These are phyloP conservation scores for Kalmusia sp. DNA, from an alignment of 2,329 filamentous ascomycete species.

Conservation along the genomic window DNA sequence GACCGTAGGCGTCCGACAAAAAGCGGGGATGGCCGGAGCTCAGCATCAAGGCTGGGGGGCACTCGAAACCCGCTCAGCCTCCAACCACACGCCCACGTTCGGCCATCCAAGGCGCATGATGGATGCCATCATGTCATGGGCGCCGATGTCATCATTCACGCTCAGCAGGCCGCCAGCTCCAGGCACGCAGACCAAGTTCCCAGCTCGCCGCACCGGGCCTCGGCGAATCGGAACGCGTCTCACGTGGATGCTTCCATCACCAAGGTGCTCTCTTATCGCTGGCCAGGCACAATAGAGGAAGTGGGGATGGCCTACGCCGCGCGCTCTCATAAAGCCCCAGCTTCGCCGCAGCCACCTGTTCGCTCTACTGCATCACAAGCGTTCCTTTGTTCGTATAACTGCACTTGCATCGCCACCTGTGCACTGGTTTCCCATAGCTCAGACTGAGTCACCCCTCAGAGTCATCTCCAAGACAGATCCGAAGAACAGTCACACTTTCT, in stretches of 20 bases:
- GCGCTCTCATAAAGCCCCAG: slow-evolving; percentile 14
- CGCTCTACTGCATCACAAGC: slow-evolving; percentile 22
- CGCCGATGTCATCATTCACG: slow-evolving; percentile 16
- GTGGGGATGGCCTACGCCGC: slow-evolving; percentile 9
- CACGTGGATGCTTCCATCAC: slow-evolving; percentile 31
- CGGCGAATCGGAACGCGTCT: slow-evolving; percentile 38
- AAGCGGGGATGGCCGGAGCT: slow-evolving; percentile 30
- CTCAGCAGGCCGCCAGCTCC: slow-evolving; percentile 6
- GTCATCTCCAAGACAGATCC: slow-evolving; percentile 43
- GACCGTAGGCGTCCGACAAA: slow-evolving; percentile 31
- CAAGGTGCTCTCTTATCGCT: slow-evolving; percentile 21
- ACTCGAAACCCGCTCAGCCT: slow-evolving; percentile 29
- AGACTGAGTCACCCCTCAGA: slow-evolving; percentile 43
- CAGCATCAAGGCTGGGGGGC: slow-evolving; percentile 9
- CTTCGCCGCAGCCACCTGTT: slow-evolving; percentile 6
- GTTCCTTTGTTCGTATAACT: slow-evolving; percentile 26
- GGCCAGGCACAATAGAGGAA: slow-evolving; percentile 29
- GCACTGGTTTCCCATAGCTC: slow-evolving; percentile 25
- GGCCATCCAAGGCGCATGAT: slow-evolving; percentile 39
- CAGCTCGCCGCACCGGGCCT: slow-evolving; percentile 23
- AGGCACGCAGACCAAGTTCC: slow-evolving; percentile 6
- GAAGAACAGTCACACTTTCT: slow-evolving; percentile 40
- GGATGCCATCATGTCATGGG: slow-evolving; percentile 40
- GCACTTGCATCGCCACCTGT: slow-evolving; percentile 35
- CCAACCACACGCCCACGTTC: slow-evolving; percentile 42